Evolutionary conservation across 1,284 basidiomycete species (phyloP), one percentile per base, ranked within the genome.

Genomic region (Trichosporon inkin): DNA sequence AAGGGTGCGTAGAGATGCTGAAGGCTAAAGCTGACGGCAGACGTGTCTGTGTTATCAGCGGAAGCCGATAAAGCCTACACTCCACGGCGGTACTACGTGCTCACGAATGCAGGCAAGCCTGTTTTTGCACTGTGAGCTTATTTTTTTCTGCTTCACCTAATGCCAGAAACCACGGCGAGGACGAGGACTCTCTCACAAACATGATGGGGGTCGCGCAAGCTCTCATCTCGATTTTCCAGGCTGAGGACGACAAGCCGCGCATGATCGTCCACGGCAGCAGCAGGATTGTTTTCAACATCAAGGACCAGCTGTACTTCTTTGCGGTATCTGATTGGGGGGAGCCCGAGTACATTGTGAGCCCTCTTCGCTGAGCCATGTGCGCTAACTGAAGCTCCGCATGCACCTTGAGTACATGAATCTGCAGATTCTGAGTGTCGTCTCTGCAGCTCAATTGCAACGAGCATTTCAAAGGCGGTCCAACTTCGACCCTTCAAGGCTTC

Each of bases 371-470:
- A 32, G 6, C 32, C 1, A 10, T 22, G 11, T 4, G 38, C n/a
- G n/a, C 41, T 49, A n/a, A 51, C 34, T 2, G 3, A 85, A 96
- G 93, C 87, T 90, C 65, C 86, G 93, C 52, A 85, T 86, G 51
- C 95, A 98, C 80, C 84, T 99, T 65, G 94, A 98, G 74, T 94
- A 95, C 76, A 82, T 99, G 10, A 88, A 99, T 74, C 81, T 95
- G 3, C 93, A 96, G 77, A 89, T 98, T 54, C 78, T 97, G 52
- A 93, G 90, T 65, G 86, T 97, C 24, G 86, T 98, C 35, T 90
- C 92, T 0, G 88, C 85, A 1, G 82, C 87, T 8, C 93, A 97
- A 74, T 81, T 99, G 5, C 83, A 84, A 32, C 82, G 86, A 39
- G 89, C 95, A 65, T 98, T 99, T 69, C 87, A 90, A 68, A 83